Base-by-base conservation (phyloP, 1,139 yeast species). In the Blastobotrys petasosporus region DNA sequence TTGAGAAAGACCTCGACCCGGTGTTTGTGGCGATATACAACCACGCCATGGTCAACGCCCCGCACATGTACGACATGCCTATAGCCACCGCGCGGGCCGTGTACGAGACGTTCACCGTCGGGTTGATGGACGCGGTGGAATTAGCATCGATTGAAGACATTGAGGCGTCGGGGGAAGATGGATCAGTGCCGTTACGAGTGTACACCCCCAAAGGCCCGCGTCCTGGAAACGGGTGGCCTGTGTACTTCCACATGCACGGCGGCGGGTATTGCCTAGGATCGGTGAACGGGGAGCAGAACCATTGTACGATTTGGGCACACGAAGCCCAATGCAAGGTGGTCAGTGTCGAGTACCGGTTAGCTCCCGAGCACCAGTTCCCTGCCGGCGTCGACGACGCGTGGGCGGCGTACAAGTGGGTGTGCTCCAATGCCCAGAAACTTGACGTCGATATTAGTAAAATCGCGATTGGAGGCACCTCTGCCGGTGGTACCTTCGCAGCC, bases 331-430 rank as follows among this genome's bases (percentile, higher is more conserved):
- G 50, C 29, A 46, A 42, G 25, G 48, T 45, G 8, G 32, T 40
- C 20, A 50, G 56, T 6, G 59, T 60, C 9, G 76, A 73, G 52
- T 73, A 73, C 55, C 53, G 77, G 34, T 57, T 71, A 44, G 77
- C 76, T 0, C 79, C 79, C 3, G 76, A 74, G 54, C 55, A 63
- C 53, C 73, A 74, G 13, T 74, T 63, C 52, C 79, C 79, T 2
- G 75, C 76, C 6, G 67, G 73, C 41, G 69, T 71, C 3, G 69
- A 74, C n/a, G 79, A 75, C 57, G 57, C 72, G 16, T 72, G 61
- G 54, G 76, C 69, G 41, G 60, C 68, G 7, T 49, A 61, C 9
- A 31, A 58, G 23, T 55, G 48, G 44, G 51, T 52, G 39, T 46
- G 52, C n/a, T 49, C 47, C 20, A 48, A 50, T 32, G 50, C 55